Conservation (phyloP, 495 filamentous ascomycete genomes). For the Tuber borchii region DNA sequence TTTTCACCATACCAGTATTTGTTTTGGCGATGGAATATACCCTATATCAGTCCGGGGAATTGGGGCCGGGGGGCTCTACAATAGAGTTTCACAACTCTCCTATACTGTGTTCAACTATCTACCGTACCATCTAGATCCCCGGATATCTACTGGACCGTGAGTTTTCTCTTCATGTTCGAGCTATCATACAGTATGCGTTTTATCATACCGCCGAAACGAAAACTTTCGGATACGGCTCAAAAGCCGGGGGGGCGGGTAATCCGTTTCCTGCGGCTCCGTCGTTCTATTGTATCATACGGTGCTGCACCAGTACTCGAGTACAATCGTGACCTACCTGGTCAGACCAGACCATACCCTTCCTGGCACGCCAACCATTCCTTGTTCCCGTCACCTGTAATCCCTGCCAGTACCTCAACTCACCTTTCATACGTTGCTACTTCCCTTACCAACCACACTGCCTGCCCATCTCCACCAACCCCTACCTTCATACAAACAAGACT, state of each 20-base stretch:
- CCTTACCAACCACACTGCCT: background rate
- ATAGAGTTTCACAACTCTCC: background rate
- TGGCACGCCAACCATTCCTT: background rate
- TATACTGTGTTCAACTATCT: background rate
- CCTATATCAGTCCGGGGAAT: background rate
- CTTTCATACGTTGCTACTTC: background rate
- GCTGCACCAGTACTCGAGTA: too few relatives aligned
- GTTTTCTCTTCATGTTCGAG: background rate
- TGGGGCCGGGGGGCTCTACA: background rate
- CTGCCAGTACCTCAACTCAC: background rate
- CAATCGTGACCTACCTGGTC: background rate
- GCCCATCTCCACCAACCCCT: slow-evolving; percentile 1
- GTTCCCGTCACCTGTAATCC: background rate
- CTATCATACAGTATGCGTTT: background rate
- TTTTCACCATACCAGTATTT: background rate
- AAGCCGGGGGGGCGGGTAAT: background rate
- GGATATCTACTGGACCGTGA: background rate
- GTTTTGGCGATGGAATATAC: background rate
- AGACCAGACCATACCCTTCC: background rate
- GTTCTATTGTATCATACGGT: background rate
- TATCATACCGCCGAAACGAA: background rate
- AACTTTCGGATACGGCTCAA: background rate
- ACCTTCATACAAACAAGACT: background rate
- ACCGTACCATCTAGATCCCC: background rate
- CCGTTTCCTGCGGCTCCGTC: background rate